Base-by-base conservation (phyloP, 371 early-diverging fungal species). In the Mortierella sp. region DNA sequence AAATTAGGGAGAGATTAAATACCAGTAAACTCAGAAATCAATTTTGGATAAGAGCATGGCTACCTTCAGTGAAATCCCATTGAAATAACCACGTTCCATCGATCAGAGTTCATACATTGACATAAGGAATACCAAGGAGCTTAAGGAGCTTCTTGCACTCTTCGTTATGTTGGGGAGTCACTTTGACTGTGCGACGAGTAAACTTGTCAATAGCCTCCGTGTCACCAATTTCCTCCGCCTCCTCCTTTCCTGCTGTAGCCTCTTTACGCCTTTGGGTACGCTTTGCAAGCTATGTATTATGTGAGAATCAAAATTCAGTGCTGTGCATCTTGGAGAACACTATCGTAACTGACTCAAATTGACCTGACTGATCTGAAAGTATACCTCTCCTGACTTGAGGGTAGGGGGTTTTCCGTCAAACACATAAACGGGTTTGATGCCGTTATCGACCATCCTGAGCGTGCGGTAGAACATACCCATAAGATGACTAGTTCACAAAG, bases 341-440 rank as follows among this genome's bases (percentile, higher is more conserved):
- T n/a, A n/a, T n/a, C n/a, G n/a, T n/a, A n/a, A n/a, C n/a, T n/a
- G n/a, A n/a, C n/a, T 44, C 21, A 21, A 48, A 2, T 7, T 26
- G 37, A 64, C 65, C 16, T 16, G 21, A 64, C 19, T 44, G 21
- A 5, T 6, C 5, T 50, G 50, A 26, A 25, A 28, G 18, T 66
- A 53, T 86, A 96, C 94, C 85, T 99, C 98, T 45, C 93, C 95
- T 4, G 94, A 91, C 81, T 99, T 99, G 75, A 99, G 68, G 0
- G 85, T 91, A 7, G 99, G 99, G 29, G 99, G 99, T 69, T 95
- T 95, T 47, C 99, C 99, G 81, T 99, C 99, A 90, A 99, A 99
- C 18, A 99, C 99, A 85, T 98, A 99, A 2, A 95, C 89, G 0
- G 99, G 99, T 73, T 97, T 98, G 68, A 99, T 94, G 47, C 99